Base-by-base conservation (phyloP, 1,284 basidiomycete genomes). In the Marasmius tenuissimus region DNA sequence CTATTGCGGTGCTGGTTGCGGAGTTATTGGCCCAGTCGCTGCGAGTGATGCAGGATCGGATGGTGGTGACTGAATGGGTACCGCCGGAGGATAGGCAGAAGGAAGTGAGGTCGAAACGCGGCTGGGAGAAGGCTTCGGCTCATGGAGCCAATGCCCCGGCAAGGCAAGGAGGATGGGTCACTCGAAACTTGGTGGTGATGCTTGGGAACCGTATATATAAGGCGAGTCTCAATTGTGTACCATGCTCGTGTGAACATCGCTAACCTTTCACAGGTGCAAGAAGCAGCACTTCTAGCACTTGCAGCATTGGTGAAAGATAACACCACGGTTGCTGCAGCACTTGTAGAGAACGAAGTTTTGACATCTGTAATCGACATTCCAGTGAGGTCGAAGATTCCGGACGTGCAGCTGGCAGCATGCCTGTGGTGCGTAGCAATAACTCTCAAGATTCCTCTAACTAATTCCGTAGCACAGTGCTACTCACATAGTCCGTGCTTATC, bases 261-360 rank as follows among this genome's bases (percentile, higher is more conserved):
- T 53, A 27, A 39, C n/a, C 37, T 9, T 49, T 35, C 47, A 18
- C 59, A 93, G 85, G 71, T 86, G 2, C 86, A 92, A 68, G 92
- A 93, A 73, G 88, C 89, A 0, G 85, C 82, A 0, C 73, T 94
- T 5, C 80, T 78, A 22, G 89, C 90, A 0, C 75, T 95, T n/a
- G 88, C 87, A 1, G 80, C 89, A 0, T 72, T 95, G 10, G 80
- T 85, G 16, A 86, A 86, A 67, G 92, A 92, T 61, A 91, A 89
- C 69, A 79, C 0, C 63, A n/a, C 73, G 4, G 75, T 90, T 0
- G 84, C 88, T 1, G 68, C 63, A 14, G 77, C 76, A 0, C 72
- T 92, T 4, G 70, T 76, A 0, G 85, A 78, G 65, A 65, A 74
- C 2, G 63, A 72, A 37, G 62, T 70, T 14, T 71, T 87, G 34